Conservation (phyloP, 1,139 yeast species). For the Hyphopichia burtonii region DNA sequence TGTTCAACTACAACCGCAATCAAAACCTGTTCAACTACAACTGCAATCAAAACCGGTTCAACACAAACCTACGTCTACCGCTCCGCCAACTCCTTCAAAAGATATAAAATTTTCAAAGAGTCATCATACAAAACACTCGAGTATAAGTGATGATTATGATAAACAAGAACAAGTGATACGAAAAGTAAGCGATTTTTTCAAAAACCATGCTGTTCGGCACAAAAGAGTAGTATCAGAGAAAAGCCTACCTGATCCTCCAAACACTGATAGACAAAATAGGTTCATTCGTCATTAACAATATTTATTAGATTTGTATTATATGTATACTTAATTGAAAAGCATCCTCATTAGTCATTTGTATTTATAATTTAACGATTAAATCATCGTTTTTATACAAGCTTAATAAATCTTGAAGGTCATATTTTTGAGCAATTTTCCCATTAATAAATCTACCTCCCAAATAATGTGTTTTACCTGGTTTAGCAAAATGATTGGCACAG, state of each 20-base stretch:
- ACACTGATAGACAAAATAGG: not conserved
- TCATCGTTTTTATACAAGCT: conserved; percentile 34
- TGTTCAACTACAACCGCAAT: not conserved
- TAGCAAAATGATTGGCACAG: conserved; percentile 54
- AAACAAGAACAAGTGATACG: not conserved
- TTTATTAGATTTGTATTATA: not conserved
- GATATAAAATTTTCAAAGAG: too few species aligned
- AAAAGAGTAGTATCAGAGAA: not conserved
- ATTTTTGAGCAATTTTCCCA: conserved; percentile 62
- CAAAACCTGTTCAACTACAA: not conserved
- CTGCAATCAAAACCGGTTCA: not conserved
- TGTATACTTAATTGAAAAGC: not conserved
- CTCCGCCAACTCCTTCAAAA: too few species aligned
- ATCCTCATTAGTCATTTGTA: not conserved
- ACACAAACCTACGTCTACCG: too few species aligned
- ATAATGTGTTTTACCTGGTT: conserved; percentile 51
- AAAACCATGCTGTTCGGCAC: not conserved
- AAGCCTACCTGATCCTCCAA: not conserved
- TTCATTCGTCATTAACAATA: conserved; percentile 1
- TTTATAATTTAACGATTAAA: conserved; percentile 33
- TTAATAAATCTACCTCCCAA: conserved; percentile 89
- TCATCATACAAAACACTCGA: too few species aligned
- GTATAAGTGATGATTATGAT: not conserved
- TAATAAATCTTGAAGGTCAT: conserved; percentile 55
- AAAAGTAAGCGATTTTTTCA: not conserved